Conservation (phyloP, 331 rosid species). For the Erythrophleum ivorense region DNA sequence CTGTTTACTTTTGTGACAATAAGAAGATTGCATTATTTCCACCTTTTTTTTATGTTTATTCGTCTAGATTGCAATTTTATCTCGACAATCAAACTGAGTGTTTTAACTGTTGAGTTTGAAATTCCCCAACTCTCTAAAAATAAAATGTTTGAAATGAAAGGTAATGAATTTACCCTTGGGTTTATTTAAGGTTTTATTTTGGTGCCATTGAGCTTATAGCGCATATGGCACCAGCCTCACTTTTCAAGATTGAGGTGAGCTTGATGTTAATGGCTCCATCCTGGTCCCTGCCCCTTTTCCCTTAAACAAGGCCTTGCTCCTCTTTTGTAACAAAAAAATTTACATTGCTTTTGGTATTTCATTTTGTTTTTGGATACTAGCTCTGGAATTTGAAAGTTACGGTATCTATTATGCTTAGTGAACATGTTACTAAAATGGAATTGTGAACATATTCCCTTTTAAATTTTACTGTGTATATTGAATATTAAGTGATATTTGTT, state of each 20-base stretch:
- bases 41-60: not conserved
- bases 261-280: not conserved
- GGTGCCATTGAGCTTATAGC: not conserved
- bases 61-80: not conserved
- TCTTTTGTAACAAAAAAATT: not conserved
- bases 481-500: constrained; percentile 13
- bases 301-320: not conserved
- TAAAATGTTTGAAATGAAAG: not conserved
- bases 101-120: not conserved
- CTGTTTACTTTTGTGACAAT: not conserved
- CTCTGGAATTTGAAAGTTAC: not conserved
- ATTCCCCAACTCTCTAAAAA: not conserved
- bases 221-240: not conserved
- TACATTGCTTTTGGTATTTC: not conserved
- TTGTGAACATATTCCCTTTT: not conserved
- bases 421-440: not conserved
- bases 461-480: not conserved
- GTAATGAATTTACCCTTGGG: not conserved
- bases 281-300: too few species aligned
- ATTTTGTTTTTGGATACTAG: not conserved
- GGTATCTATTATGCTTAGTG: not conserved
- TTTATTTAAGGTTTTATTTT: not conserved
- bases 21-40: not conserved
- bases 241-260: not conserved
- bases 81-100: not conserved